Base-by-base conservation (phyloP, 176 grass and related monocot species). In the Oryza meridionalis region DNA sequence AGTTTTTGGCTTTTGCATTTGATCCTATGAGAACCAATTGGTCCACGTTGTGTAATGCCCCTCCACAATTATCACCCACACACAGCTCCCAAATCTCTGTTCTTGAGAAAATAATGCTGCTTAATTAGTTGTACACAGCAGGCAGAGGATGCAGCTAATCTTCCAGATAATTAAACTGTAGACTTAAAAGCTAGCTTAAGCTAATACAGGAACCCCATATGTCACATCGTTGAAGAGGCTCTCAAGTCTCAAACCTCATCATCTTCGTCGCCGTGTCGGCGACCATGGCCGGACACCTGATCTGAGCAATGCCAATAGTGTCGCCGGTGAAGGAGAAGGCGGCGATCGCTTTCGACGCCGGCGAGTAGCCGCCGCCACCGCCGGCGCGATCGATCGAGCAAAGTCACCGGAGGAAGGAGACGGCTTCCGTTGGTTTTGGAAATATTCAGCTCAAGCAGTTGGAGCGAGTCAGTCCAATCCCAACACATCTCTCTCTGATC, bases 51-150 rank as follows among this genome's bases (percentile, higher is more conserved):
- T 62, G 65, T 81, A 70, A 42, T 89, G 77, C 27, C 9, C 77
- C 63, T 21, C 77, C 82, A 79, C 69, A 71, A 85, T 81, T 85
- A 89, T 72, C 49, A 78, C 49, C 19, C 3, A 40, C 16, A 19
- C 50, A 76, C 42, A 64, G 22, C 22, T 11, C 3, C 69, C 51
- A 72, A 9, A 74, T 72, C 38, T 53, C 55, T 33, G 22, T 16
- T 31, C 22, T 42, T 24, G 65, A 63, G 75, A 77, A 62, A 62
- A 89, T 72, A 89, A 89, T 72, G 71, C 66, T 14, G 64, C 71
- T 44, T 86, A 81, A 78, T 86, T 89, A 76, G 83, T 86, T 89
- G 88, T 90, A 65, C 40, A 82, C 88, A 86, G 88, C 69, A 75
- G 32, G 82, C 42, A 67, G 29, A 33, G 53, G 53, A 58, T 62